Percentiles rank a stretch among this genome's conserved stretches.
phyloP scores from a whole-genome alignment of 164 flowering plant species.

The Chimonanthus praecox region DNA sequence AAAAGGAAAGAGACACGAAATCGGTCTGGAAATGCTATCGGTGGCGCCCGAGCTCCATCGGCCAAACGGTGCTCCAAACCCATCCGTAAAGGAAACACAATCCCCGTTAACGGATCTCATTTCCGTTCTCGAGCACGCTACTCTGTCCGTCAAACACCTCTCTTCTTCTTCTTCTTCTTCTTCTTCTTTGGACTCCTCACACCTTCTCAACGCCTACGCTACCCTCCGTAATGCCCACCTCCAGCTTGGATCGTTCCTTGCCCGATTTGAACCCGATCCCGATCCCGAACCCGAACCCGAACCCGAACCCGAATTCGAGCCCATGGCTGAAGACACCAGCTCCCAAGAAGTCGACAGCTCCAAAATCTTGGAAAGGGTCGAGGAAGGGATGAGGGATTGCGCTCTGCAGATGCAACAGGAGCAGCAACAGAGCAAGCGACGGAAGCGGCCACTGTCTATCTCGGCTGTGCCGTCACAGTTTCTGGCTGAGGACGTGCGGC shows the following conservation, averaged over 20 bases:
- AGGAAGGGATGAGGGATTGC: slow-evolving; percentile 6
- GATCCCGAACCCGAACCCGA: background rate
- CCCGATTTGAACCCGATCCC: background rate
- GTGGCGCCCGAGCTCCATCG: background rate
- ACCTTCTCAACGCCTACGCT: background rate
- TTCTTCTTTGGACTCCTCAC: background rate
- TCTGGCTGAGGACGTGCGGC: background rate
- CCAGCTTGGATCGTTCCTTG: background rate
- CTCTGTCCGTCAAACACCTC: background rate
- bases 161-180: background rate
- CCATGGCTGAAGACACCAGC: background rate
- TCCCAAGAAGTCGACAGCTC: background rate
- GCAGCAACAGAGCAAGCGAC: background rate
- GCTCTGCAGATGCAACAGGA: background rate
- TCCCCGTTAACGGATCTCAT: background rate
- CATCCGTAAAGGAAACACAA: background rate
- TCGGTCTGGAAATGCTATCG: background rate
- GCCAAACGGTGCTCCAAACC: background rate
- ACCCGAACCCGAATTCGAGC: background rate
- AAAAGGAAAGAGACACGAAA: no score
- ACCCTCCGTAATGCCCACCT: slow-evolving; percentile 3
- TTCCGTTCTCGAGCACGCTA: slow-evolving; percentile 5
- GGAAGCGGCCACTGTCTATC: slow-evolving; percentile 5
- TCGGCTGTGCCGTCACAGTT: background rate
- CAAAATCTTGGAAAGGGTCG: background rate